A percentile compares a stretch with the other conserved stretches of the same genome.
These are phyloP conservation scores for Akanthomyces uredinophilus DNA, from an alignment of 2,329 filamentous ascomycete genomes.

Conservation along the genomic window DNA sequence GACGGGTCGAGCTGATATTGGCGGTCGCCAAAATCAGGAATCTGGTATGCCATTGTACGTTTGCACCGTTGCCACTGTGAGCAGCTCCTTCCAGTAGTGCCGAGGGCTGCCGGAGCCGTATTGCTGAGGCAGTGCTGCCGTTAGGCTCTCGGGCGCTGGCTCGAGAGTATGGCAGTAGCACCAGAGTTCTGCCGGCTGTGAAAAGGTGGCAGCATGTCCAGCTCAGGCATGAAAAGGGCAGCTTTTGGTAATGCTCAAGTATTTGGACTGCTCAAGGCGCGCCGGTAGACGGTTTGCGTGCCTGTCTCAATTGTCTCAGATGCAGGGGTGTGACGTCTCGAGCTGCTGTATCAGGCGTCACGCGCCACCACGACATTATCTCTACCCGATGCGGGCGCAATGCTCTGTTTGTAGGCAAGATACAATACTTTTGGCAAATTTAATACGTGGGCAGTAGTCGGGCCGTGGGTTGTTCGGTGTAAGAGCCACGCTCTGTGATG, in stretches of 20 bases:
- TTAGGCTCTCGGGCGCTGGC: not conserved
- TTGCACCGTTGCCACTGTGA: not conserved
- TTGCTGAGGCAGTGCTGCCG: not conserved
- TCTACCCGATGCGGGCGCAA: not conserved
- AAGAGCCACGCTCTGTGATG: not conserved
- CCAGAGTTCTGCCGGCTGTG: not conserved
- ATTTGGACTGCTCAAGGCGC: not conserved
- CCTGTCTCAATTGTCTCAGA: slow-evolving; percentile 8
- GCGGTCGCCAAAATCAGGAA: slow-evolving; percentile 2
- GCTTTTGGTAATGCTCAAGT: not conserved
- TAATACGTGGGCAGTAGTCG: too few species aligned
- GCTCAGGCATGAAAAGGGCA: not conserved
- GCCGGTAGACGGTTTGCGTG: not conserved
- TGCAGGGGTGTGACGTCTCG: slow-evolving; percentile 12
- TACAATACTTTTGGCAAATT: too few species aligned
- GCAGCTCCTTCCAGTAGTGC: slow-evolving; percentile 7
- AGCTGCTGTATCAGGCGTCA: not conserved
- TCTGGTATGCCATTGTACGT: slow-evolving; percentile 7
- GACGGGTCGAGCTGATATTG: not conserved
- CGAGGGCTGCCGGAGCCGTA: not conserved
- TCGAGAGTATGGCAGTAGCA: not conserved
- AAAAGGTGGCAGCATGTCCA: not conserved
- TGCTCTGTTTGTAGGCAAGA: too few species aligned
- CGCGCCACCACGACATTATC: not conserved
- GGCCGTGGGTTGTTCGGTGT: too few species aligned